Percentiles rank a stretch among this genome's conserved stretches.
Evolutionary conservation across 2,329 filamentous ascomycete species (phyloP).

Genomic region (Pseudogymnoascus sp.): DNA sequence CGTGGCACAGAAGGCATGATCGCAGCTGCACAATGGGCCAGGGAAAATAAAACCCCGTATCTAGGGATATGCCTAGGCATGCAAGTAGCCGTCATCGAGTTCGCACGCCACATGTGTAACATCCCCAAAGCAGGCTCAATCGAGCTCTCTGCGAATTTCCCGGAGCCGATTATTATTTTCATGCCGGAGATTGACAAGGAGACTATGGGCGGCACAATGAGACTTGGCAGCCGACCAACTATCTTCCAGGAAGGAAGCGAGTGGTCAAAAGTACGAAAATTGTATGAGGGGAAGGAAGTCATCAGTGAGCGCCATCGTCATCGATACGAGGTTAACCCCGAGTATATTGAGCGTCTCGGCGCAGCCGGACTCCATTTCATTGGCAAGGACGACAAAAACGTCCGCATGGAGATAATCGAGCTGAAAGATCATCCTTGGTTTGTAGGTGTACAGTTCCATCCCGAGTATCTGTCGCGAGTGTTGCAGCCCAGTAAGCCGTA

Average conservation of each 20-base stretch:
- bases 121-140: constrained; percentile 32
- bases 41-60: constrained; percentile 71
- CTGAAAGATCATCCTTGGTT: constrained; percentile 77
- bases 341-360: constrained; percentile 60
- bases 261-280: constrained; percentile 66
- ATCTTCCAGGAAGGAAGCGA: constrained; percentile 68
- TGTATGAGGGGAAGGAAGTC: constrained; percentile 56
- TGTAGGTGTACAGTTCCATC: constrained; percentile 81
- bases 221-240: constrained; percentile 66
- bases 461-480: constrained; percentile 74
- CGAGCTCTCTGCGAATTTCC: constrained; percentile 19
- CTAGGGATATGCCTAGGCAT: constrained; percentile 87
- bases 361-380: constrained; percentile 64
- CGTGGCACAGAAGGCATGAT: constrained; percentile 90
- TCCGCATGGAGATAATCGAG: constrained; percentile 78
- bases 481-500: constrained; percentile 67
- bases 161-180: constrained; percentile 58
- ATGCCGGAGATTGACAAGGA: constrained; percentile 82
- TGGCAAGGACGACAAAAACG: constrained; percentile 68
- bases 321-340: constrained; percentile 83
- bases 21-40: constrained; percentile 74
- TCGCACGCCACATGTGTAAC: constrained; percentile 65
- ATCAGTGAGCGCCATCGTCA: constrained; percentile 76
- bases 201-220: constrained; percentile 81
- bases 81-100: constrained; percentile 89